A percentile compares a stretch with the other conserved stretches of the same genome.
These are phyloP conservation scores for Beta corolliflora DNA, from an alignment of 179 eudicot genomes.

Conservation along the genomic window DNA sequence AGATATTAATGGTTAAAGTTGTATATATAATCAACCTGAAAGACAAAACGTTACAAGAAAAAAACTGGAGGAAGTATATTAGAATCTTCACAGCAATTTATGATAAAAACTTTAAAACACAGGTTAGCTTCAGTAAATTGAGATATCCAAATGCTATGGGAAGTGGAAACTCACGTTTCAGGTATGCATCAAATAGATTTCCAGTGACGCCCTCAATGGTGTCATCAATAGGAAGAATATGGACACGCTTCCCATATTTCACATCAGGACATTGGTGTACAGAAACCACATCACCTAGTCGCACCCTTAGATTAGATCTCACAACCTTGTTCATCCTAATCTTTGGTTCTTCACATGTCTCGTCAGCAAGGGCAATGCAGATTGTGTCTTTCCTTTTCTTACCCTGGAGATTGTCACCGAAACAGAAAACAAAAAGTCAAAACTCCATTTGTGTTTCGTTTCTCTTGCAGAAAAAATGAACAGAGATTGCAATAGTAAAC, in stretches of 20 bases:
- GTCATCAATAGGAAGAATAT: conserved; percentile 87
- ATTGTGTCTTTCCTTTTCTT: conserved; percentile 88
- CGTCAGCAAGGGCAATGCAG: conserved; percentile 91
- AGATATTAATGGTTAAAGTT: too few relatives aligned
- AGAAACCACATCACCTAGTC: conserved; percentile 89
- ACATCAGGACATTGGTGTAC: conserved; percentile 91
- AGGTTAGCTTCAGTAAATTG: too few relatives aligned
- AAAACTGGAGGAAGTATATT: too few relatives aligned
- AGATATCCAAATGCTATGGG: neutral
- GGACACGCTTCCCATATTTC: conserved; percentile 87
- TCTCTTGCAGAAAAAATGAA: neutral
- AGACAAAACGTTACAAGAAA: too few relatives aligned
- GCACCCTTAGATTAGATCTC: conserved; percentile 73
- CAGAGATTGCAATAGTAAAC: neutral
- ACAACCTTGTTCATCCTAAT: conserved; percentile 89
- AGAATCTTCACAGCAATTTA: too few relatives aligned
- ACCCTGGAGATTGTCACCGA: conserved; percentile 43
- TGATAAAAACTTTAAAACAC: neutral
- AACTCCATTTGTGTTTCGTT: neutral
- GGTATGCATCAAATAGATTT: conserved; percentile 78
- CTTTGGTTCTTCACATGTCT: conserved; percentile 81
- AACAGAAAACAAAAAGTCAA: conserved; percentile 4
- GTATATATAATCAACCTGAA: too few relatives aligned
- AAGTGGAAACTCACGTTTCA: conserved; percentile 66
- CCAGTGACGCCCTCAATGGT: conserved; percentile 89